A percentile compares a stretch with the other conserved stretches of the same genome.
phyloP scores from a whole-genome alignment of 2,329 filamentous ascomycete genomes.

The Chrysoporthe austroafricana region DNA sequence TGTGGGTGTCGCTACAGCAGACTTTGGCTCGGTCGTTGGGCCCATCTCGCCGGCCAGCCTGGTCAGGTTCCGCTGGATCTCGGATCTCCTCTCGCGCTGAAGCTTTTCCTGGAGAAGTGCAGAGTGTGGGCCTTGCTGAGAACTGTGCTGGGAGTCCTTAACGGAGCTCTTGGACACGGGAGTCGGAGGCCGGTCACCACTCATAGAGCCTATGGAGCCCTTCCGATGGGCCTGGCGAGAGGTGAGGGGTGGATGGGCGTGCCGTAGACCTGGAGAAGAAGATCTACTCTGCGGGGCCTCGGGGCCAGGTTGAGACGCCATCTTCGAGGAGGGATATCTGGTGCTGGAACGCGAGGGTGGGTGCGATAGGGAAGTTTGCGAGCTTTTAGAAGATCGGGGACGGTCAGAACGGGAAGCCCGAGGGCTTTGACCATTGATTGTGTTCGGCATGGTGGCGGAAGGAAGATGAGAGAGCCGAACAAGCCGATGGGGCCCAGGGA shows the following conservation, averaged over 20 bases:
- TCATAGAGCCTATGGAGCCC: conserved; percentile 38
- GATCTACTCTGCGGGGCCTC: conserved; percentile 47
- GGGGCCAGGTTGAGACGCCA: conserved; percentile 46
- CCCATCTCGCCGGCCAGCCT: conserved; percentile 44
- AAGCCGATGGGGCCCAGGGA: not conserved
- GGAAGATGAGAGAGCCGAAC: not conserved
- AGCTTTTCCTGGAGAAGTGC: conserved; percentile 59
- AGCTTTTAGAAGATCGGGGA: conserved; percentile 1
- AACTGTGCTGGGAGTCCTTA: conserved; percentile 39
- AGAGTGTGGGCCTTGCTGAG: conserved; percentile 46
- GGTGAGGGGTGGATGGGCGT: conserved; percentile 43
- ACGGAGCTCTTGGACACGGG: conserved; percentile 48
- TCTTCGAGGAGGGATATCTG: conserved; percentile 46
- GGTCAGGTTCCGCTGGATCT: conserved; percentile 49
- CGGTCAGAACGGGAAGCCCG: not conserved
- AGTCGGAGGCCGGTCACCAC: conserved; percentile 43
- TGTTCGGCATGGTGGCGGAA: not conserved
- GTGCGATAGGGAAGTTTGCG: conserved; percentile 40
- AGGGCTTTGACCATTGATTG: not conserved
- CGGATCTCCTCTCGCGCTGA: conserved; percentile 54
- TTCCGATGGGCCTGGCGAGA: conserved; percentile 39
- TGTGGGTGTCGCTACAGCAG: conserved; percentile 45
- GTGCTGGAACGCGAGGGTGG: conserved; percentile 52
- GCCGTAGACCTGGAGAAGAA: conserved; percentile 41
- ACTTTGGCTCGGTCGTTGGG: conserved; percentile 44